Evolutionary conservation across 75 land plant genomes (phyloP).

Genomic region (Larix kaempferi): DNA sequence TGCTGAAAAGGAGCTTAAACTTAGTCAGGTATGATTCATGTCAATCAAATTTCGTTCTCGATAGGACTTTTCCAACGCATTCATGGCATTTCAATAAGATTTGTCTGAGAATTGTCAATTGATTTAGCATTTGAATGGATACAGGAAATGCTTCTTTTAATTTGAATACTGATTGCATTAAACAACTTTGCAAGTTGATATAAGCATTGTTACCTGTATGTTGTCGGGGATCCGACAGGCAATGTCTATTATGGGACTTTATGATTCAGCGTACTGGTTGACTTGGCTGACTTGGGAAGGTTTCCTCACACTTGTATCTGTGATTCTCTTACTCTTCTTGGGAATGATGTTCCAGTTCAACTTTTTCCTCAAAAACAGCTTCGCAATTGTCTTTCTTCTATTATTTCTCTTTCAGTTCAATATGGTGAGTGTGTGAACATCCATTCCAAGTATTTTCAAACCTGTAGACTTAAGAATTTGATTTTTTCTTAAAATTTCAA

Average conservation of each 20-base stretch:
- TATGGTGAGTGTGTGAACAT: slow-evolving; percentile 58
- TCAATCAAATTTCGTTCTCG: background rate
- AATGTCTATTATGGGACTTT: slow-evolving; percentile 94
- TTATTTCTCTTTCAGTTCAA: slow-evolving; percentile 93
- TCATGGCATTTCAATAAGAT: background rate
- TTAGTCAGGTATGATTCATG: slow-evolving; percentile 76
- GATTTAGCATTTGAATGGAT: background rate
- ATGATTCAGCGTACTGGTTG: slow-evolving; percentile 92
- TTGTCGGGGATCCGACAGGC: slow-evolving; percentile 41
- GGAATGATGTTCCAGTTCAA: slow-evolving; percentile 97
- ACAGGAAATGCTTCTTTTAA: background rate
- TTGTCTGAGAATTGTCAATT: background rate
- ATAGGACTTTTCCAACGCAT: background rate
- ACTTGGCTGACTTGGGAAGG: slow-evolving; percentile 95
- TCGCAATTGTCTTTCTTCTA: slow-evolving; percentile 74
- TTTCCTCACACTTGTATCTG: slow-evolving; percentile 48
- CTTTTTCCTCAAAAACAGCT: slow-evolving; percentile 83
- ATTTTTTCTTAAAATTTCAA: no score
- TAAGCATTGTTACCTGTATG: background rate
- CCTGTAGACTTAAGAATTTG: background rate
- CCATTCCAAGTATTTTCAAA: slow-evolving; percentile 4
- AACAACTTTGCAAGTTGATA: background rate
- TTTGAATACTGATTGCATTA: background rate
- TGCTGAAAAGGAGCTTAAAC: slow-evolving; percentile 84
- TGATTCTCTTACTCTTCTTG: slow-evolving; percentile 78